Conservation (phyloP, 768 basidiomycete species). For the Lentinula detonsa region DNA sequence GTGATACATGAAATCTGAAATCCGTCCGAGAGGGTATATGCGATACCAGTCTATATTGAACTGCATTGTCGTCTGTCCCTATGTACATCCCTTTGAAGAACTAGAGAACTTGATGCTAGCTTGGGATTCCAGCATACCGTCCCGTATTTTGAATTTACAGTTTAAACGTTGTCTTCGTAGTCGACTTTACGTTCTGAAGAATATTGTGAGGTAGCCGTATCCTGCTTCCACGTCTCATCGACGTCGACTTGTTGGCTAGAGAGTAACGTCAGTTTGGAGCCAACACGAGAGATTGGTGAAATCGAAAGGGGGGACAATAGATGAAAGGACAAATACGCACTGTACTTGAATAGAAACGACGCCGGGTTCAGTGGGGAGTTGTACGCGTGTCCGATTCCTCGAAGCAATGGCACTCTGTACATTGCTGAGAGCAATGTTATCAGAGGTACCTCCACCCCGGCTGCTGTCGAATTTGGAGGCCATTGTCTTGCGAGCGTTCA, state of each 20-base stretch:
- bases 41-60: neutral
- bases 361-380: neutral
- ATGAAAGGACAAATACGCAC: neutral
- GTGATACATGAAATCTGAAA: neutral
- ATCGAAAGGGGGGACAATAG: too few species aligned
- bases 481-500: conserved; percentile 5
- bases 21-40: neutral
- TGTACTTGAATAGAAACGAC: conserved; percentile 4
- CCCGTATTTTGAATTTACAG: neutral
- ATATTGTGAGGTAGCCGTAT: neutral
- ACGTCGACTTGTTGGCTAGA: neutral
- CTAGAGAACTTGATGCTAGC: neutral
- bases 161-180: neutral
- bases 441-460: neutral
- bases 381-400: neutral
- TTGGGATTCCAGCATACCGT: neutral
- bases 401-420: neutral
- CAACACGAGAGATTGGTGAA: neutral
- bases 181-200: conserved; percentile 3
- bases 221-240: conserved; percentile 1
- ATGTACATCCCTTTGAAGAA: neutral
- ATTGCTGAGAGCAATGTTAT: conserved; percentile 4
- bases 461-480: conserved; percentile 2
- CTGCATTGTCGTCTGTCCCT: neutral
- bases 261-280: too few species aligned